These are phyloP conservation scores for Juglanconis oblonga DNA, from an alignment of 2,329 filamentous ascomycete species.

Conservation along the genomic window DNA sequence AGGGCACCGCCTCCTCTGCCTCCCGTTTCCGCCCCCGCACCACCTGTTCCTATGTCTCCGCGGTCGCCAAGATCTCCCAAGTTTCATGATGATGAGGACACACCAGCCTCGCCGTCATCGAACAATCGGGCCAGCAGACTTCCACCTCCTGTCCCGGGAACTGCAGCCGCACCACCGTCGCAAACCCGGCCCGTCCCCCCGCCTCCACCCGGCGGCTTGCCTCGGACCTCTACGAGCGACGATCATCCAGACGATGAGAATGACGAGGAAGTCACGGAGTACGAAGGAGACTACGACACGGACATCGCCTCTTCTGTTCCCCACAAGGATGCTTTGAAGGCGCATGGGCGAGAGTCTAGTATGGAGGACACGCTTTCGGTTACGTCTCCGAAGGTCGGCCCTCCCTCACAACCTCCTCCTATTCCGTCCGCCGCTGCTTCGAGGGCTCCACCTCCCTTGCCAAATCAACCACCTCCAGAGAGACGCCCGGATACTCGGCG, in stretches of 20 bases:
- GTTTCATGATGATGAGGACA: conserved; percentile 33
- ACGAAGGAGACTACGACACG: conserved; percentile 97
- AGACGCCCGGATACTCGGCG: conserved; percentile 48
- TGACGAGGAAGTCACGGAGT: conserved; percentile 83
- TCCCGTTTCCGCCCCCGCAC: conserved; percentile 42
- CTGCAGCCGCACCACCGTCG: conserved; percentile 43
- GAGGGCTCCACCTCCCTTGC: conserved; percentile 55
- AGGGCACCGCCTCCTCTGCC: conserved; percentile 42
- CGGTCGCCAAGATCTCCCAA: conserved; percentile 33
- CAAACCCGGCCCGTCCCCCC: conserved; percentile 65
- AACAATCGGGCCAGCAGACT: conserved; percentile 56
- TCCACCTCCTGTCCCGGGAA: conserved; percentile 60
- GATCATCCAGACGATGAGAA: conserved; percentile 60
- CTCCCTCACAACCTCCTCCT: conserved; percentile 52
- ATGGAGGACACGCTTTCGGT: conserved; percentile 65
- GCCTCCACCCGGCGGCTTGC: conserved; percentile 56
- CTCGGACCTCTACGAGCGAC: conserved; percentile 59
- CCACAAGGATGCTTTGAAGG: conserved; percentile 88
- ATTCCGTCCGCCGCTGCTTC: conserved; percentile 53
- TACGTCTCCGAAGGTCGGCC: conserved; percentile 51
- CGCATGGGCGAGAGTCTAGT: conserved; percentile 75
- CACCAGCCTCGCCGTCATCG: conserved; percentile 36
- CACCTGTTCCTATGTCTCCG: conserved; percentile 34
- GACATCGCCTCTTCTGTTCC: conserved; percentile 93
- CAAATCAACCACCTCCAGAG: conserved; percentile 51